Conservation (phyloP, 164 flowering plant species). For the Annona squamosa region DNA sequence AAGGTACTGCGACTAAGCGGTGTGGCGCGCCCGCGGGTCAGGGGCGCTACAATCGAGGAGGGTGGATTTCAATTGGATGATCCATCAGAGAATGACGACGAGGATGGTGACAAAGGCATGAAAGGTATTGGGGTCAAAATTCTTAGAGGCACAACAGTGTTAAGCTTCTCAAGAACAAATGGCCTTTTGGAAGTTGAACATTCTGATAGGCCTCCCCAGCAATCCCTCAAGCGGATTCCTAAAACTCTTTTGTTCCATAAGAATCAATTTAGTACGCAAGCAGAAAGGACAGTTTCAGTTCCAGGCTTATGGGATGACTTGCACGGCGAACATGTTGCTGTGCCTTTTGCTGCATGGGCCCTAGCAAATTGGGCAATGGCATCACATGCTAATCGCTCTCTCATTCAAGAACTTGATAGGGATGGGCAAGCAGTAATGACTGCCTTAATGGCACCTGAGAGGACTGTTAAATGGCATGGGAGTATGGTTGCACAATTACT, state of each 20-base stretch:
- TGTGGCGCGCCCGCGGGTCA: too few species aligned
- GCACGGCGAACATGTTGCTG: conserved; percentile 86
- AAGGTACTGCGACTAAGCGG: too few species aligned
- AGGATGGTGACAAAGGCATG: conserved; percentile 62
- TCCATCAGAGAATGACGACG: conserved; percentile 39
- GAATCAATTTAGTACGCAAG: conserved; percentile 25
- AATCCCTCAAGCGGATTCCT: conserved; percentile 16
- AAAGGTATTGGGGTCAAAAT: conserved; percentile 84
- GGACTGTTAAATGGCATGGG: conserved; percentile 99
- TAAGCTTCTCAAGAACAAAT: conserved; percentile 63
- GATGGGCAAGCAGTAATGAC: conserved; percentile 89
- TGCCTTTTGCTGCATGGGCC: conserved; percentile 99
- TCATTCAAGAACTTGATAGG: conserved; percentile 81
- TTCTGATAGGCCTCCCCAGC: conserved; percentile 18
- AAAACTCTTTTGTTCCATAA: conserved; percentile 29
- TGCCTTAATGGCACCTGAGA: conserved; percentile 86
- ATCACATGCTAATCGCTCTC: conserved; percentile 68
- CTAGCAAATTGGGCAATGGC: conserved; percentile 95
- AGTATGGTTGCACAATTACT: conserved; percentile 80
- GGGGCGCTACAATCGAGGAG: too few species aligned
- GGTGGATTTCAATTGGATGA: conserved; percentile 82
- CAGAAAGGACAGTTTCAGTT: conserved; percentile 44
- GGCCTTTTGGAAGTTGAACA: conserved; percentile 29
- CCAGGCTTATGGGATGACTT: conserved; percentile 99
- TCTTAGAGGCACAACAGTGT: conserved; percentile 74